A percentile compares a stretch with the other conserved stretches of the same genome.
Evolutionary conservation across 129 eudicot genomes (phyloP).

Genomic region (Deinandra increscens): DNA sequence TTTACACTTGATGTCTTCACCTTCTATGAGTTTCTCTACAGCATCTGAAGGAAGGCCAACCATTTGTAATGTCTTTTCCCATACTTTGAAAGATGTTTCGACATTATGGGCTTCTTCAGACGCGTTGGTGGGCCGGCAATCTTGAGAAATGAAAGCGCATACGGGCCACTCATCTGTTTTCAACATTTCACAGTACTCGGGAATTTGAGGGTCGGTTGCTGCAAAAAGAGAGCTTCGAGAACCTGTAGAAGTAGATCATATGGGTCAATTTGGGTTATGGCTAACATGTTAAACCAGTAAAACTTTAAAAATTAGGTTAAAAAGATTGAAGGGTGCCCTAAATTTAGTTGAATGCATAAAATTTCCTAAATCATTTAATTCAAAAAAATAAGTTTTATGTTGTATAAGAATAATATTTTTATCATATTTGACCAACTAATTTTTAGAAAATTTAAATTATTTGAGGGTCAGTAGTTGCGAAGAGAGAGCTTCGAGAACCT

Average conservation of each 20-base stretch:
- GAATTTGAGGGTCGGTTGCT: conserved; percentile 93
- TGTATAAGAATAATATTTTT: not conserved
- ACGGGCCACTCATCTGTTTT: conserved; percentile 91
- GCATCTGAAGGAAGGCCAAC: conserved; percentile 85
- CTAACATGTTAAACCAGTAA: not conserved
- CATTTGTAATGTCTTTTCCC: conserved; percentile 89
- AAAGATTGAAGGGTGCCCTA: not conserved
- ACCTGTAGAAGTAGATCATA: conserved; percentile 49
- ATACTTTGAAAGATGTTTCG: conserved; percentile 63
- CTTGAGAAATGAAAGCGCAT: conserved; percentile 81
- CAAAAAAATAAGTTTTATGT: not conserved
- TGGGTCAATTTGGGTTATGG: not conserved
- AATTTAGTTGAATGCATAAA: not conserved
- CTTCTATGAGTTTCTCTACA: conserved; percentile 84
- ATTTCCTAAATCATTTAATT: not conserved
- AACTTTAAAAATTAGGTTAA: not conserved
- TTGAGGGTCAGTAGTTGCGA: conserved; percentile 94
- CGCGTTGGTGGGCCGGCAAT: conserved; percentile 85
- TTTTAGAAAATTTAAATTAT: not conserved
- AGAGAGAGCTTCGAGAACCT: conserved; percentile 93
- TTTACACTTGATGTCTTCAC: conserved; percentile 64
- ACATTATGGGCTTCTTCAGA: conserved; percentile 85
- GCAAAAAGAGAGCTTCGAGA: conserved; percentile 96
- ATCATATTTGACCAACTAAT: not conserved
- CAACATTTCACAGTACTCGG: conserved; percentile 70